Conservation (phyloP, 176 grass and related monocot species). For the Chrysopogon serrulatus region DNA sequence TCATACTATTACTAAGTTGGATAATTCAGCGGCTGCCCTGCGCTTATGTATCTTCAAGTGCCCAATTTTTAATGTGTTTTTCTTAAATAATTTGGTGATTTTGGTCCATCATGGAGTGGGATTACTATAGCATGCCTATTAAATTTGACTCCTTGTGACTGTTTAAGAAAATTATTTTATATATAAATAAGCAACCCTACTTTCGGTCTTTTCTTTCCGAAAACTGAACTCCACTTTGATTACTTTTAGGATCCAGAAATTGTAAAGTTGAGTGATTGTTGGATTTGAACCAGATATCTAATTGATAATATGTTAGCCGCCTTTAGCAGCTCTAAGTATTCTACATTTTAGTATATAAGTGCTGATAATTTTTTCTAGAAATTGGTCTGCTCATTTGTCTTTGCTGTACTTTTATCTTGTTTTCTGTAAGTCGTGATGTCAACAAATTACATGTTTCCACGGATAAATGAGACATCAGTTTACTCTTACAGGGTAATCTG, state of each 20-base stretch:
- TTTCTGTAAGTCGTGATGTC: background rate
- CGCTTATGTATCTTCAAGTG: too few relatives aligned
- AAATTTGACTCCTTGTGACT: background rate
- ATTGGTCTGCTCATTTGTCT: background rate
- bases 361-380: background rate
- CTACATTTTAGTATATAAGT: background rate
- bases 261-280: conserved; percentile 7
- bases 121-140: background rate
- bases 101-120: too few relatives aligned
- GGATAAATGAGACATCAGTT: background rate
- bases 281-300: conserved; percentile 9
- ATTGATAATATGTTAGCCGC: background rate
- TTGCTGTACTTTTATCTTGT: too few relatives aligned
- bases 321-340: conserved; percentile 16
- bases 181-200: background rate
- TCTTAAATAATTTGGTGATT: background rate
- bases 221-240: background rate
- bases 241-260: too few relatives aligned
- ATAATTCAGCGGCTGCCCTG: too few relatives aligned
- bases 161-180: too few relatives aligned
- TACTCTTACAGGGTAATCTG: conserved; percentile 64
- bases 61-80: too few relatives aligned
- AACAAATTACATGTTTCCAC: background rate
- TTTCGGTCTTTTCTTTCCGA: too few relatives aligned
- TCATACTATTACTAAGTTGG: too few relatives aligned